Evolutionary conservation across 306 rosid species (phyloP).

Genomic region (Cucurbita pepo): DNA sequence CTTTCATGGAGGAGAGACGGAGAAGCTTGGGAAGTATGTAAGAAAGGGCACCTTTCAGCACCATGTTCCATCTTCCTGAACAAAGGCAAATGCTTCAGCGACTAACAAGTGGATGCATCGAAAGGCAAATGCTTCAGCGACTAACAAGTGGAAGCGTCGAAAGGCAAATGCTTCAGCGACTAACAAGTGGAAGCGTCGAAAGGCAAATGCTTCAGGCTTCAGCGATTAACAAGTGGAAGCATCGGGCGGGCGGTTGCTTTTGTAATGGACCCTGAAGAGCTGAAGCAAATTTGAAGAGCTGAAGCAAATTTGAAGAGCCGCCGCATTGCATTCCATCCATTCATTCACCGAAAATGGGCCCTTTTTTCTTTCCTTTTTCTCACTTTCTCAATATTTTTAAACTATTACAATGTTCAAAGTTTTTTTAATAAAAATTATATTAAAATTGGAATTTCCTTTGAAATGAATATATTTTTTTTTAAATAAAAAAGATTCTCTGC

Average conservation of each 20-base stretch:
- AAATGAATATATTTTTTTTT: too few relatives aligned
- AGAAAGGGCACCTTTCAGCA: constrained; percentile 1
- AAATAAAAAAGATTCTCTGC: too few relatives aligned
- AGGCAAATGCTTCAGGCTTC: neutral
- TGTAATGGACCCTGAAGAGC: neutral
- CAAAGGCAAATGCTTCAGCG: neutral
- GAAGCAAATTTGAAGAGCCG: neutral
- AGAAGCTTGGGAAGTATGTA: constrained; percentile 12
- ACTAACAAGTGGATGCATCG: too few relatives aligned
- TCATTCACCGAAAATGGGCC: neutral
- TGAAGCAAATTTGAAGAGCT: neutral
- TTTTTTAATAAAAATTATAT: too few relatives aligned
- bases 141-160: too few relatives aligned
- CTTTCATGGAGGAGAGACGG: constrained; percentile 28
- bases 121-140: neutral
- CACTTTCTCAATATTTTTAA: neutral
- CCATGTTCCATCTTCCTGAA: constrained; percentile 7
- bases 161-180: neutral
- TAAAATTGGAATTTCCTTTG: too few relatives aligned
- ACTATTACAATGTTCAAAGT: too few relatives aligned
- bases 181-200: too few relatives aligned
- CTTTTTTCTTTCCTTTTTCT: neutral
- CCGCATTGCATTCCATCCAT: neutral
- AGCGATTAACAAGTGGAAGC: neutral
- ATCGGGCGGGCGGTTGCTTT: neutral